Percentiles rank a stretch among this genome's conserved stretches.
Conservation (phyloP, 129 eudicot species). For the Flaveria ramosissima region DNA sequence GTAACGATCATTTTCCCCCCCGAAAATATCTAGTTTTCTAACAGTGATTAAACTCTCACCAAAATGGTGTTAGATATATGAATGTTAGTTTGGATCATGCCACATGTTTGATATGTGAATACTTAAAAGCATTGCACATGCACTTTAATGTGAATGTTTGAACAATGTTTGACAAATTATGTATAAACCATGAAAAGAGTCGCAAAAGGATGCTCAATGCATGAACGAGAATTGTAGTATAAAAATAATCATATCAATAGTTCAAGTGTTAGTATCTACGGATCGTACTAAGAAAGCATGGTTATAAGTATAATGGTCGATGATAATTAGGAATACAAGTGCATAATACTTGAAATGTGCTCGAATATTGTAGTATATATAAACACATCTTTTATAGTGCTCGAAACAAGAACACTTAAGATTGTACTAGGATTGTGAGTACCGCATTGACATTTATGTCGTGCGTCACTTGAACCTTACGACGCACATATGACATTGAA, state of each 20-base stretch:
- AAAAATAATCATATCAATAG: background rate
- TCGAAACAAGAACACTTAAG: background rate
- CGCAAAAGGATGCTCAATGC: background rate
- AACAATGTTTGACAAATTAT: background rate
- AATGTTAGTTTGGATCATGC: background rate
- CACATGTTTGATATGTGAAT: slow-evolving; percentile 2
- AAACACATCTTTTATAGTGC: background rate
- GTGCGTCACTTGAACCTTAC: background rate
- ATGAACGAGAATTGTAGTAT: slow-evolving; percentile 1
- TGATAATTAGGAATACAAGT: background rate
- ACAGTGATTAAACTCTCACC: too few species aligned
- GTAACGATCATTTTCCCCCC: too few species aligned
- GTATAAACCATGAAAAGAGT: background rate
- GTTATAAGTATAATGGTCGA: background rate
- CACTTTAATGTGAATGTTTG: background rate
- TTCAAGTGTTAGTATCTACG: background rate
- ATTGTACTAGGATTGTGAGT: slow-evolving; percentile 6
- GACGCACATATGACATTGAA: background rate
- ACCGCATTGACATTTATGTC: background rate
- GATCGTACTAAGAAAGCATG: background rate
- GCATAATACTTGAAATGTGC: background rate
- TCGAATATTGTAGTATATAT: background rate
- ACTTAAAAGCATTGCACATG: background rate
- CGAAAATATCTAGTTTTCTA: too few species aligned
- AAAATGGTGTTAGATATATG: background rate